phyloP scores from a whole-genome alignment of 768 basidiomycete genomes.

The Lentinula aciculospora region DNA sequence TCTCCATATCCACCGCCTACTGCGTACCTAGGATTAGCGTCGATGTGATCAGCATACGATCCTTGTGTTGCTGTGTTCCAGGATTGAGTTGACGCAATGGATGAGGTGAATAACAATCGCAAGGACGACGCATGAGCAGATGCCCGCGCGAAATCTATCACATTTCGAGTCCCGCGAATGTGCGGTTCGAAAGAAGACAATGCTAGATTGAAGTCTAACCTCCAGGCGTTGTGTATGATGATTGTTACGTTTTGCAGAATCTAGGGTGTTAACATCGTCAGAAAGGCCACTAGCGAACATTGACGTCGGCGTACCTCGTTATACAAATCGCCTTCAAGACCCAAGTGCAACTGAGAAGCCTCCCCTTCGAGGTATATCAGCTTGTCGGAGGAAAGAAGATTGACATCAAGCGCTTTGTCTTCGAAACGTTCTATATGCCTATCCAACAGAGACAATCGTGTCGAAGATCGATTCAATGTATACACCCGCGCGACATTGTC shows the following conservation, averaged over 20 bases:
- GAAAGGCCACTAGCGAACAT: not conserved
- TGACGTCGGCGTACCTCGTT: slow-evolving; percentile 14
- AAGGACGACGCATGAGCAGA: slow-evolving; percentile 12
- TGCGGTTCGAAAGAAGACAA: slow-evolving; percentile 46
- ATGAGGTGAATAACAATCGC: slow-evolving; percentile 36
- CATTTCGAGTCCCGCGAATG: slow-evolving; percentile 39
- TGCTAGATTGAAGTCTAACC: slow-evolving; percentile 36
- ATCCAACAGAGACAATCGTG: slow-evolving; percentile 2
- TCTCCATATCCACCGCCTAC: slow-evolving; percentile 40
- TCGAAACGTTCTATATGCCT: slow-evolving; percentile 19
- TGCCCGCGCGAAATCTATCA: slow-evolving; percentile 31
- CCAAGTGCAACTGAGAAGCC: slow-evolving; percentile 23
- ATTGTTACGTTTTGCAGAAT: slow-evolving; percentile 24
- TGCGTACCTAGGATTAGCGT: slow-evolving; percentile 25
- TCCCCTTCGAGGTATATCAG: slow-evolving; percentile 7
- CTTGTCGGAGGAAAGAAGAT: not conserved
- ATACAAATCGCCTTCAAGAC: slow-evolving; percentile 10
- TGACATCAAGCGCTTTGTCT: not conserved
- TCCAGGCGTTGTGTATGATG: slow-evolving; percentile 30
- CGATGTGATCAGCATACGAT: slow-evolving; percentile 27
- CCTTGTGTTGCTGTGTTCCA: slow-evolving; percentile 21
- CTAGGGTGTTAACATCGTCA: slow-evolving; percentile 8
- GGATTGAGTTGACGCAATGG: slow-evolving; percentile 26
- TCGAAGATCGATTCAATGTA: slow-evolving; percentile 10
- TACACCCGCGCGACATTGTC: slow-evolving; percentile 11